Base-by-base conservation (phyloP, 192 early-diverging fungal species). In the Coemansia sp. region DNA sequence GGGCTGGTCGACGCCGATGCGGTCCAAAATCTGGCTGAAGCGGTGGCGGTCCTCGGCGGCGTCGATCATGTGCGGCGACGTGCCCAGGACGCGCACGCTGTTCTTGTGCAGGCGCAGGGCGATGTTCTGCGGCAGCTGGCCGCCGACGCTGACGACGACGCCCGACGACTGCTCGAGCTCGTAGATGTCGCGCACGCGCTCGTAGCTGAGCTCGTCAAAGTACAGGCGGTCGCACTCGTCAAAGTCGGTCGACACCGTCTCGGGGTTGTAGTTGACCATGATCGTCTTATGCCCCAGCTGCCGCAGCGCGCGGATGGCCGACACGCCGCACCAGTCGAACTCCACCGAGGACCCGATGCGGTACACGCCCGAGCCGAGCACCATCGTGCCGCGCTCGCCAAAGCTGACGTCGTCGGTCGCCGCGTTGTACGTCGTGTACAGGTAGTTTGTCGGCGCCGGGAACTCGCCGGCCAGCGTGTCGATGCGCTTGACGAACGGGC, bases 251-350 rank as follows among this genome's bases (percentile, higher is more conserved):
- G 95, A 97, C 27, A 98, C 97, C 1, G 97, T 98, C 80, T 98
- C 97, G 15, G 97, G 97, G 80, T 98, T 98, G 88, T 98, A 98
- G 85, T 98, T 98, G 70, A 98, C 90, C 96, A 97, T 97, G 18
- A 98, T 86, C 2, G 97, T 98, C 75, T 90, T 90, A 72, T 89
- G 87, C 61, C 94, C 93, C 33, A 93, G 72, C 38, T 88, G 74
- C 34, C 93, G 91, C 12, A 98, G 87, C n/a, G 88, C 89, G 60
- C 93, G 94, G 77, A 95, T 95, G 51, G 88, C 88, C 24, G 88
- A 88, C 10, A 92, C 91, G 65, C 89, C 92, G 60, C 92, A 95
- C 94, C 95, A 97, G 82, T 97, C 96, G 79, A 99, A 99, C 80
- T 97, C 96, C n/a, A 99, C 97, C 51, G 91, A 93, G 12, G 94